Percentiles rank a stretch among this genome's conserved stretches.
phyloP scores from a whole-genome alignment of 352 stramenopile genomes.

The Phytophthora idaei region DNA sequence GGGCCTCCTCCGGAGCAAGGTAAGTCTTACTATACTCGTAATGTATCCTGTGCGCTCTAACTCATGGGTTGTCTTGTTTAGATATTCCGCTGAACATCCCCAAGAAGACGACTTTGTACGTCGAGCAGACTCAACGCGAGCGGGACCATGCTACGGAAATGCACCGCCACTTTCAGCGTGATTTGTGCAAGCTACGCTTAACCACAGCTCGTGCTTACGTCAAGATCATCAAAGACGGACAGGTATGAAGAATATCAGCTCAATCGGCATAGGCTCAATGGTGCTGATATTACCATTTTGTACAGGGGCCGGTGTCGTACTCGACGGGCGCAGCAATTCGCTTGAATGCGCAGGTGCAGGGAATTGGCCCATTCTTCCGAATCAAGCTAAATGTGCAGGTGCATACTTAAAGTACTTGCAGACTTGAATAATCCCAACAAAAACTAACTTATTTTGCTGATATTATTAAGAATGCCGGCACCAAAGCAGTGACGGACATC shows the following conservation, averaged over 20 bases:
- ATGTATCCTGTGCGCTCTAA: not conserved
- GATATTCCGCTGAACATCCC: slow-evolving; percentile 93
- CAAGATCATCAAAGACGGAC: slow-evolving; percentile 90
- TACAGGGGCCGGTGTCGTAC: slow-evolving; percentile 69
- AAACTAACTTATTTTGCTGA: not conserved
- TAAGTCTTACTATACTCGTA: slow-evolving; percentile 4
- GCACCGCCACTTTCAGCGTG: slow-evolving; percentile 91
- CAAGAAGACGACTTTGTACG: slow-evolving; percentile 95
- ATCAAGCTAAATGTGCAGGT: slow-evolving; percentile 86
- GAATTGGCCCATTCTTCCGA: slow-evolving; percentile 79
- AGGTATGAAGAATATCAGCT: slow-evolving; percentile 36
- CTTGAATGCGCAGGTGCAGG: slow-evolving; percentile 84
- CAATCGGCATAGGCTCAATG: not conserved
- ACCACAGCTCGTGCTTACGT: slow-evolving; percentile 89
- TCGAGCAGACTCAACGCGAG: slow-evolving; percentile 93
- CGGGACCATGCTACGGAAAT: slow-evolving; percentile 91
- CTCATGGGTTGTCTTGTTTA: slow-evolving; percentile 12
- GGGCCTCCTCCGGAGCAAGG: slow-evolving; percentile 88
- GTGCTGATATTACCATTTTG: not conserved
- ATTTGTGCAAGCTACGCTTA: slow-evolving; percentile 90
- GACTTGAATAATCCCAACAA: too few species aligned
- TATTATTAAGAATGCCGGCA: slow-evolving; percentile 59
- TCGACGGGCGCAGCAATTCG: slow-evolving; percentile 75
- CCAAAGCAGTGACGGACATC: slow-evolving; percentile 68
- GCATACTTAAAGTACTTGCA: not conserved